Base-by-base conservation (phyloP, 2,329 filamentous ascomycete species). In the Pseudocercospora vitis region DNA sequence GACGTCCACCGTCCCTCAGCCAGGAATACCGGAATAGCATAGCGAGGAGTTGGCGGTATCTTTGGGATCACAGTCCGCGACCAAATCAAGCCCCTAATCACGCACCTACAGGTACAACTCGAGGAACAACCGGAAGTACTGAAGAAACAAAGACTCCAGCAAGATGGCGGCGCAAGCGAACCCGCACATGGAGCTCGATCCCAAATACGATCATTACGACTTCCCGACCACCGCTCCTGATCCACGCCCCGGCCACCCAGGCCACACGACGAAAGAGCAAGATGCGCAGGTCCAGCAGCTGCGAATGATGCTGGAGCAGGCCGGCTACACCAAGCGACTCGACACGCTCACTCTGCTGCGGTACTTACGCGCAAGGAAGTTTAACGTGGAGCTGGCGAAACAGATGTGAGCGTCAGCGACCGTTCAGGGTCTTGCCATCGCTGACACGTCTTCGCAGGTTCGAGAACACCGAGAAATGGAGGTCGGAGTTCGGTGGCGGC, bases 141-240 rank as follows among this genome's bases (percentile, higher is more conserved):
- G 8, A 24, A 21, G 12, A 16, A 35, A 33, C 26, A n/a, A 48
- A 35, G 31, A 45, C 21, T 28, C 48, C 53, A 45, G 42, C 49
- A 63, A 39, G 50, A 68, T 66, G 65, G 56, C 59, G 26, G 48
- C 66, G 14, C n/a, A n/a, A n/a, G 63, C 68, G 28, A 68, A 70
- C 52, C 68, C 70, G 50, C 62, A 73, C 63, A 71, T 79, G 63
- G 73, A 77, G 63, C 74, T 90, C 66, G 86, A 95, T 74, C 81
- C 89, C 72, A 96, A 96, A 78, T 95, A 97, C 80, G 94, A 97
- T 77, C 74, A 95, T 78, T 97, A 94, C 75, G 91, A 96, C 75
- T 97, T 83, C 78, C 94, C 94, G 59, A 89, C 86, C 61, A 86
- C 82, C 59, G 84, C 89, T 42, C 82, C 88, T 51, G 82, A 83